Base-by-base conservation (phyloP, 2,329 filamentous ascomycete species). In the Botrytis deweyae region DNA sequence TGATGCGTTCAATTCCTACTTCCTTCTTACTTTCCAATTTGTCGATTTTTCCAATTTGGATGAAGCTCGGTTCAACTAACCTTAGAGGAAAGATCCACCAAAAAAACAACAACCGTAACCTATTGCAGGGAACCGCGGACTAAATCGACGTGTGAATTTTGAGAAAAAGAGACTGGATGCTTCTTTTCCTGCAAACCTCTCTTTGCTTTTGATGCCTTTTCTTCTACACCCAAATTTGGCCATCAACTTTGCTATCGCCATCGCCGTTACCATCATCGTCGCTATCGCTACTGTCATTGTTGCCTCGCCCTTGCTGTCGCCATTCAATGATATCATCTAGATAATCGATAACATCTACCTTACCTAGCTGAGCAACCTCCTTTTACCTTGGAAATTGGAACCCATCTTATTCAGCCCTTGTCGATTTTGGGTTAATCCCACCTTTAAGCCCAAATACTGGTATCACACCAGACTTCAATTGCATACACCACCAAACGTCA, bases 341-440 rank as follows among this genome's bases (percentile, higher is more conserved):
- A 29, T 20, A 29, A 64, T 64, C n/a, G 14, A 44, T 29, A 63
- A 42, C 25, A 46, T 22, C 65, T 29, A 22, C 46, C 64, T 52
- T 20, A 29, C 62, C 40, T 44, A 67, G 44, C 64, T 40, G 46
- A 67, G 64, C 64, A 67, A 40, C 22, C 33, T 29, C 61, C 6
- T 38, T 38, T 52, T n/a, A 38, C 29, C 29, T 52, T 38, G 64
- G 20, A 38, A 67, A 3, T 58, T 58, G 52, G 25, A 29, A 29
- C 18, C 40, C n/a, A 63, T 67, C 33, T 67, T 55, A 55, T 55
- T 40, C 46, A 67, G 65, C 65, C 25, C 38, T 67, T 67, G 29
- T 55, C 65, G 38, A 67, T 67, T 46, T 46, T 55, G 36, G 46
- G 14, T 29, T n/a, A 29, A 55, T 52, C 46, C 36, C 33, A 40